Percentiles rank a stretch among this genome's conserved stretches.
phyloP scores from a whole-genome alignment of 2,329 filamentous ascomycete genomes.

The Penicillium verrucosum region DNA sequence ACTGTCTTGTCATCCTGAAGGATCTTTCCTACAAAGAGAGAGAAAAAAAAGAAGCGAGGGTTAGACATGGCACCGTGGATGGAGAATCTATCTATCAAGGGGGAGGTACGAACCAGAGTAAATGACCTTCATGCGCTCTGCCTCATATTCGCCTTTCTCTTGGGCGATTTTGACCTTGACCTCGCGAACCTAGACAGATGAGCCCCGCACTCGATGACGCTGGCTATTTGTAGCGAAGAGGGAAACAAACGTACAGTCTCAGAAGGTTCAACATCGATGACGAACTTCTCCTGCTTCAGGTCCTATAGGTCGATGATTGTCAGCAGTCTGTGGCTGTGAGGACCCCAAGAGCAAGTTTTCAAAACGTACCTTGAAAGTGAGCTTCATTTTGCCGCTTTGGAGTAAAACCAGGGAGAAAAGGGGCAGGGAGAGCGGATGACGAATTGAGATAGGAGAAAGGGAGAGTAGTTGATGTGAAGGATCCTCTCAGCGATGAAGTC shows the following conservation, averaged over 20 bases:
- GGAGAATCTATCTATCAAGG: background rate
- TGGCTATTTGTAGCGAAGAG: constrained; percentile 8
- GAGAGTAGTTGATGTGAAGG: constrained; percentile 2
- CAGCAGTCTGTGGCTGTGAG: constrained; percentile 15
- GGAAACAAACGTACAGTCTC: constrained; percentile 67
- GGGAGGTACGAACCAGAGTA: constrained; percentile 72
- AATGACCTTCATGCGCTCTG: constrained; percentile 88
- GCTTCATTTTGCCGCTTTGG: constrained; percentile 58
- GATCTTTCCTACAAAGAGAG: constrained; percentile 72
- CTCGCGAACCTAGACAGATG: constrained; percentile 65
- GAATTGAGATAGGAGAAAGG: constrained; percentile 3
- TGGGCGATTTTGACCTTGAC: constrained; percentile 89
- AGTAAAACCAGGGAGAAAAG: constrained; percentile 26
- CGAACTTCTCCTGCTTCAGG: constrained; percentile 98
- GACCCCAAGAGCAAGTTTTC: constrained; percentile 23
- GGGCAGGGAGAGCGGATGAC: constrained; percentile 9
- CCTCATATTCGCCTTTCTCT: constrained; percentile 87
- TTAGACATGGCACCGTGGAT: constrained; percentile 1
- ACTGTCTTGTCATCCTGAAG: constrained; percentile 96
- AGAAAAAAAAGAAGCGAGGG: constrained; percentile 4
- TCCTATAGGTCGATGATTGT: constrained; percentile 57
- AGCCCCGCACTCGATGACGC: constrained; percentile 35
- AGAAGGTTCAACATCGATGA: constrained; percentile 87
- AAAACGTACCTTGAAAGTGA: constrained; percentile 63
- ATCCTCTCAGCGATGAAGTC: constrained; percentile 12